These are phyloP conservation scores for Endocarpon pusillum DNA, from an alignment of 495 filamentous ascomycete genomes.

Conservation along the genomic window DNA sequence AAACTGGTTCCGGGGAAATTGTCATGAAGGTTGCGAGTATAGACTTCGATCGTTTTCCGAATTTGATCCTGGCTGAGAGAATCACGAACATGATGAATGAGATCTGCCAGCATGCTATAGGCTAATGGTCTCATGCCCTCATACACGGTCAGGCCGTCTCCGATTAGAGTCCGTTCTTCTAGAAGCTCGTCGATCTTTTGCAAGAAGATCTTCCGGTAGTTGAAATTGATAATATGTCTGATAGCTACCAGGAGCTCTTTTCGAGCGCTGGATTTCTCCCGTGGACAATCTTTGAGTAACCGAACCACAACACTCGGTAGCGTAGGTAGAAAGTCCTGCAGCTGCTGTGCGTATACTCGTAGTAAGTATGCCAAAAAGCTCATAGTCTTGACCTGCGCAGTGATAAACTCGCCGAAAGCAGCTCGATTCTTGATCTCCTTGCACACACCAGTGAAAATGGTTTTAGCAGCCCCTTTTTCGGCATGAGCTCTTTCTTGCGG, in stretches of 20 bases:
- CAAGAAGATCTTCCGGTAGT: slow-evolving; percentile 88
- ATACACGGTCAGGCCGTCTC: slow-evolving; percentile 90
- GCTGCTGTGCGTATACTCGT: slow-evolving; percentile 68
- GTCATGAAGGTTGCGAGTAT: slow-evolving; percentile 90
- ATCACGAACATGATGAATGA: slow-evolving; percentile 94
- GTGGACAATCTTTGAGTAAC: slow-evolving; percentile 79
- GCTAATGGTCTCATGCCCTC: slow-evolving; percentile 91
- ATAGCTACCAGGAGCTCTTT: slow-evolving; percentile 96
- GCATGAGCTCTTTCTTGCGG: slow-evolving; percentile 85
- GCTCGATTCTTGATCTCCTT: slow-evolving; percentile 84
- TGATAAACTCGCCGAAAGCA: slow-evolving; percentile 95
- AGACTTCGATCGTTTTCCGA: slow-evolving; percentile 84
- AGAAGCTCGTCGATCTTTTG: slow-evolving; percentile 89
- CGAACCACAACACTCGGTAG: slow-evolving; percentile 86
- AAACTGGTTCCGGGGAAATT: slow-evolving; percentile 96
- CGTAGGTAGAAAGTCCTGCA: slow-evolving; percentile 75
- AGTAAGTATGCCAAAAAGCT: slow-evolving; percentile 92
- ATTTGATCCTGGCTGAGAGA: slow-evolving; percentile 73
- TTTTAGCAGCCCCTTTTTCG: slow-evolving; percentile 55
- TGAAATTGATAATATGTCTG: slow-evolving; percentile 97
- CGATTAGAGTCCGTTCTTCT: slow-evolving; percentile 83
- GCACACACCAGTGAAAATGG: slow-evolving; percentile 83
- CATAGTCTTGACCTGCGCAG: slow-evolving; percentile 98
- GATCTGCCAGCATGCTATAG: slow-evolving; percentile 94
- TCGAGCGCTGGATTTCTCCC: slow-evolving; percentile 79